Evolutionary conservation across 495 filamentous ascomycete species (phyloP), one percentile per base, ranked within the genome.

Genomic region (Annulohypoxylon stygium): DNA sequence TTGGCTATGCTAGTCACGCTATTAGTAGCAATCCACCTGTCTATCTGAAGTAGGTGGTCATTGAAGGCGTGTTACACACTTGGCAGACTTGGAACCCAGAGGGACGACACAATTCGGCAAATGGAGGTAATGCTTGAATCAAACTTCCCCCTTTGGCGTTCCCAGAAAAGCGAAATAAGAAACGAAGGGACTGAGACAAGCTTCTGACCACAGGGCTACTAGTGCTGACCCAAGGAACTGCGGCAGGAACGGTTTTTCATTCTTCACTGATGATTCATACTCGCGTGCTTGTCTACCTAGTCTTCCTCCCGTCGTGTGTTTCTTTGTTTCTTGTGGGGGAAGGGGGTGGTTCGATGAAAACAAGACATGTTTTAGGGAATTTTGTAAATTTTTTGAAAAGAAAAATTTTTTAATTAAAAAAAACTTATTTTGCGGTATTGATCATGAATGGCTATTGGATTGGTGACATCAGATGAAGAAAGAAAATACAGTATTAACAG

Each of bases 121-220:
- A 30, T 47, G 16, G 43, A 20, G 26, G 11, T 30, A 5, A 53
- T 20, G 26, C 3, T 26, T 12, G 18, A 53, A 53, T 53, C 48
- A 53, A 30, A 30, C 48, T 30, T 53, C 7, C 48, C 48, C 23
- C 8, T 53, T 26, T 14, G 48, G 48, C 48, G 48, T 53, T 53
- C 48, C 48, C 48, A 53, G 48, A 30, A 53, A 57, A 57, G 25
- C 3, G 25, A 33, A 54, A 54, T 30, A 30, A 54, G 25, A 26
- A 54, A 54, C 14, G 18, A 37, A 57, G 30, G 53, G n/a, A 33
- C 53, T 57, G 26, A 73, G 58, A 73, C 65, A 68, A 61, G 59
- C 55, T 65, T 37, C 66, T 70, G 41, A 57, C 66, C 18, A 63
- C 71, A 74, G 65, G 71, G 71, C 71, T 69, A 36, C 61, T 74